Evolutionary conservation across 2,329 filamentous ascomycete genomes (phyloP).

Genomic region (Hypomyces rosellus): DNA sequence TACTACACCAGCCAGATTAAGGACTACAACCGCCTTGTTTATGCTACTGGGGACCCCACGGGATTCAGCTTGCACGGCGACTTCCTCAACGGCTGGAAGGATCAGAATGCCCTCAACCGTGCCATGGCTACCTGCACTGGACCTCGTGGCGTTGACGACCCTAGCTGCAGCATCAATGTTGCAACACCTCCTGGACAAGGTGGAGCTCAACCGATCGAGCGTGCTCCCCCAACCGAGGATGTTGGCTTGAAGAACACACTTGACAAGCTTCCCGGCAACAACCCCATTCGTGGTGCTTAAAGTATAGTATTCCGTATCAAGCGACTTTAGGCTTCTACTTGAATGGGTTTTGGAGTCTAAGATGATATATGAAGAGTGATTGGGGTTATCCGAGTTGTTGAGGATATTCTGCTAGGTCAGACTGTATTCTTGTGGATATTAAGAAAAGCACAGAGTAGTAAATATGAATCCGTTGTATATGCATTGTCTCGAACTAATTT

Average conservation of each 20-base stretch:
- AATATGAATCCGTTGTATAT: too few species aligned
- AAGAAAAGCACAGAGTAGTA: too few species aligned
- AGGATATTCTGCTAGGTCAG: too few species aligned
- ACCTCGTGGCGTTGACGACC: conserved; percentile 16
- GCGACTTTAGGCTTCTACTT: too few species aligned
- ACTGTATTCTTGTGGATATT: too few species aligned
- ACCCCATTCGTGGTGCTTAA: conserved; percentile 15
- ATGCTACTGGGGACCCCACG: conserved; percentile 22
- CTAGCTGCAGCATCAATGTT: conserved; percentile 21
- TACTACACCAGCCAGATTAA: conserved; percentile 32
- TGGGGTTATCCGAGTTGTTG: too few species aligned
- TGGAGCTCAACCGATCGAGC: conserved; percentile 14
- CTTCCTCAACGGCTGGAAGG: conserved; percentile 24
- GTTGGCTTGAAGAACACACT: conserved; percentile 20
- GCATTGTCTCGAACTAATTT: too few species aligned
- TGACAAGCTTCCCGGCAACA: conserved; percentile 21
- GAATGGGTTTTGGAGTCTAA: too few species aligned
- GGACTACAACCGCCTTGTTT: conserved; percentile 23
- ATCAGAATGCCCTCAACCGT: conserved; percentile 19
- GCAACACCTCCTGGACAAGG: conserved; percentile 17
- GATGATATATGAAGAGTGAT: too few species aligned
- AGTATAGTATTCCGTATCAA: too few species aligned
- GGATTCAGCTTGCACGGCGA: conserved; percentile 26
- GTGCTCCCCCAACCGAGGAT: conserved; percentile 18
- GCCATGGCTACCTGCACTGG: conserved; percentile 24